These are phyloP conservation scores for Diplodia scrobiculata DNA, from an alignment of 2,329 filamentous ascomycete species.

Conservation along the genomic window DNA sequence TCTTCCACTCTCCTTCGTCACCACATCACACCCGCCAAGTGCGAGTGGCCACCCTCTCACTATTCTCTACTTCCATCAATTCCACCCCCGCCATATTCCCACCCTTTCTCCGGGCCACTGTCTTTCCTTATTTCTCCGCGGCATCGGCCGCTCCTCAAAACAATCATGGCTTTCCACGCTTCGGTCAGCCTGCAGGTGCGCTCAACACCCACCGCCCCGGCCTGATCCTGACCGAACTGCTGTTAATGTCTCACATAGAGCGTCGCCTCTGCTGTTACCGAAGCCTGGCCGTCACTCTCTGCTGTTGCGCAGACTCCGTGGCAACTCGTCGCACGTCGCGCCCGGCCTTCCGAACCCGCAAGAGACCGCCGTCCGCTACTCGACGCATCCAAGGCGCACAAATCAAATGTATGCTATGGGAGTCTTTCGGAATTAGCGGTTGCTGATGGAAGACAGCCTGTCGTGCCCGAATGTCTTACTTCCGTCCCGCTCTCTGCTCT, in stretches of 20 bases:
- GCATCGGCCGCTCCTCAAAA: conserved; percentile 23
- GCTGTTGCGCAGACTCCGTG: conserved; percentile 43
- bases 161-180: conserved; percentile 56
- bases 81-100: not conserved
- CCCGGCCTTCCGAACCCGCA: conserved; percentile 33
- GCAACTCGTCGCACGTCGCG: conserved; percentile 37
- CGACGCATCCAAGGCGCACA: not conserved
- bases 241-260: conserved; percentile 45
- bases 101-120: conserved; percentile 2
- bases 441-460: conserved; percentile 7
- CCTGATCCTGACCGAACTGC: conserved; percentile 29
- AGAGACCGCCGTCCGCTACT: conserved; percentile 21
- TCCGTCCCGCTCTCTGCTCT: conserved; percentile 30
- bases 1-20: conserved; percentile 26
- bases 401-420: conserved; percentile 5
- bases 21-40: conserved; percentile 15
- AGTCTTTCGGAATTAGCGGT: not conserved
- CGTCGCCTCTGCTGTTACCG: conserved; percentile 44
- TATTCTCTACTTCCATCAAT: conserved; percentile 1
- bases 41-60: conserved; percentile 23
- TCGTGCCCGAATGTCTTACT: conserved; percentile 11
- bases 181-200: conserved; percentile 53
- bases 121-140: conserved; percentile 21
- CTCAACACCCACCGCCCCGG: conserved; percentile 36
- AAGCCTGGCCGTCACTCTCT: conserved; percentile 48